A percentile compares a stretch with the other conserved stretches of the same genome.
Conservation (phyloP, 352 stramenopile species). For the Pythium pyrilobum region DNA sequence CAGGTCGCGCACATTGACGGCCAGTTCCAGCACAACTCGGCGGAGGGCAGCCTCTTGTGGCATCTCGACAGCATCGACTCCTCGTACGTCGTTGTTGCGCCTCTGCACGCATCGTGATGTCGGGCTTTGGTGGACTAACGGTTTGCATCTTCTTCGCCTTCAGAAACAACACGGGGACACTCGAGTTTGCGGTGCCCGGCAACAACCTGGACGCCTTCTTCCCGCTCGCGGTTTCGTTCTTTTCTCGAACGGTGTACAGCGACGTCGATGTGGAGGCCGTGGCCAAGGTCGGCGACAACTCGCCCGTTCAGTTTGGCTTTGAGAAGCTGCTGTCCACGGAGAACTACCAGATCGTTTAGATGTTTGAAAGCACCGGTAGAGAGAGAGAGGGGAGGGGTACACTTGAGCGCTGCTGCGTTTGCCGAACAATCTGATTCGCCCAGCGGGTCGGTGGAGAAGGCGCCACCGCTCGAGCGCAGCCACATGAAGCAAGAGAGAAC, state of each 20-base stretch:
- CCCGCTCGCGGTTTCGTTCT: conserved; percentile 85
- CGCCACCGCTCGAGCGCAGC: background rate
- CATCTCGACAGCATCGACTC: conserved; percentile 76
- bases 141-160: background rate
- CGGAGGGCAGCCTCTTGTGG: conserved; percentile 66
- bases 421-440: no score
- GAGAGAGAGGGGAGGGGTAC: background rate
- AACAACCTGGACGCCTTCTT: conserved; percentile 83
- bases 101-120: background rate
- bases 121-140: background rate
- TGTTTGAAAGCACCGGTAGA: conserved; percentile 9
- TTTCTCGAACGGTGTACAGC: conserved; percentile 85
- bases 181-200: conserved; percentile 81
- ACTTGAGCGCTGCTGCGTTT: no score
- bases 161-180: conserved; percentile 75
- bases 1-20: conserved; percentile 75
- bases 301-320: conserved; percentile 73
- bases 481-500: background rate
- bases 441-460: background rate
- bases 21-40: conserved; percentile 84
- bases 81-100: conserved; percentile 39
- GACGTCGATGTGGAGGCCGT: conserved; percentile 78
- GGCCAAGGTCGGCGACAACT: conserved; percentile 64
- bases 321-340: conserved; percentile 86
- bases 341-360: conserved; percentile 87